A percentile compares a stretch with the other conserved stretches of the same genome.
These are phyloP conservation scores for Brassica juncea DNA, from an alignment of 345 rosid species.

Conservation along the genomic window DNA sequence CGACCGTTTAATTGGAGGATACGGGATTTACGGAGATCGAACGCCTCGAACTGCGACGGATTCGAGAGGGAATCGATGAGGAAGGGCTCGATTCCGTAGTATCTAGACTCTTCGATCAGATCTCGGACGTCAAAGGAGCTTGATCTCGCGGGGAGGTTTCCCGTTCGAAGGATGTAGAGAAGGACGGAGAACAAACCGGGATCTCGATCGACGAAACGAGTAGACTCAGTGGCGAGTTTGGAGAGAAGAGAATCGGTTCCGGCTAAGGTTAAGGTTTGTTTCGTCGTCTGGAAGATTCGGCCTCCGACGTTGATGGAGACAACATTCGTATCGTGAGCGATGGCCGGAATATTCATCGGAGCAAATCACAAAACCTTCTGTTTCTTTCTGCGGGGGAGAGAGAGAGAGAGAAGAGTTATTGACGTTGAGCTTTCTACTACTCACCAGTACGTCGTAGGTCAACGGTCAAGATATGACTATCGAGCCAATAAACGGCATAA, in stretches of 20 bases:
- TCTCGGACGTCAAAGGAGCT: slow-evolving; percentile 62
- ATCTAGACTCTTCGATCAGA: slow-evolving; percentile 72
- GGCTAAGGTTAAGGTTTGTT: slow-evolving; percentile 65
- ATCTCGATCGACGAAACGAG: slow-evolving; percentile 80
- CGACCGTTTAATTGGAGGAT: slow-evolving; percentile 67
- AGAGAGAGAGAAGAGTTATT: not conserved
- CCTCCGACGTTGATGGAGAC: slow-evolving; percentile 77
- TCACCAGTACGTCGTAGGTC: not conserved
- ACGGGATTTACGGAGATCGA: slow-evolving; percentile 62
- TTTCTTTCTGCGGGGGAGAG: not conserved
- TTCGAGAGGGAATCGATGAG: slow-evolving; percentile 57
- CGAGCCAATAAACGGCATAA: slow-evolving; percentile 16
- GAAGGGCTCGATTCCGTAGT: slow-evolving; percentile 67
- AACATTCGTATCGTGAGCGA: slow-evolving; percentile 32
- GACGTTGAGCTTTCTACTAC: not conserved
- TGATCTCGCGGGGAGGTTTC: slow-evolving; percentile 75
- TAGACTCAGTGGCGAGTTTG: slow-evolving; percentile 46
- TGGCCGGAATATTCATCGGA: slow-evolving; percentile 31
- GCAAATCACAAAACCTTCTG: slow-evolving; percentile 1
- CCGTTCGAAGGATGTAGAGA: slow-evolving; percentile 78
- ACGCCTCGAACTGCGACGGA: slow-evolving; percentile 73
- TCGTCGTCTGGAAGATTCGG: slow-evolving; percentile 74
- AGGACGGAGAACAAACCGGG: slow-evolving; percentile 77
- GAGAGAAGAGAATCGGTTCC: slow-evolving; percentile 69
- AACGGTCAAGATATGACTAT: not conserved